These are phyloP conservation scores for Acanthamoeba polyphaga DNA, from an alignment of 208 protist genomes.

Conservation along the genomic window DNA sequence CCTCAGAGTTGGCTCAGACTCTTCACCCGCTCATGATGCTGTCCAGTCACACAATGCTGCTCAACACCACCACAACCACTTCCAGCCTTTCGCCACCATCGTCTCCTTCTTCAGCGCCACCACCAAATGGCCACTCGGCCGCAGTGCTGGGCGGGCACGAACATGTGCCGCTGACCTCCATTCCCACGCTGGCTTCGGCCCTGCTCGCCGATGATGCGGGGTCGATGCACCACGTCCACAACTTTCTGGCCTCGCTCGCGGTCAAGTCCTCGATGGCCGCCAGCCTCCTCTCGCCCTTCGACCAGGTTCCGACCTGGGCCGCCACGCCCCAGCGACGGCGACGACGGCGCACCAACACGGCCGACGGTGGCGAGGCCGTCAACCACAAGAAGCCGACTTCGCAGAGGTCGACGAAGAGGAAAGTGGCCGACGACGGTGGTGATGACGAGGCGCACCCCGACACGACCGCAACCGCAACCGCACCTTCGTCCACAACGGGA, in stretches of 20 bases:
- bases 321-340: neutral
- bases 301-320: neutral
- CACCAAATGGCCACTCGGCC: neutral
- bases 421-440: neutral
- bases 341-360: neutral
- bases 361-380: neutral
- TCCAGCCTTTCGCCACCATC: neutral
- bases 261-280: neutral
- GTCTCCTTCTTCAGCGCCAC: neutral
- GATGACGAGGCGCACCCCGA: neutral
- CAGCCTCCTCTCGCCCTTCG: neutral
- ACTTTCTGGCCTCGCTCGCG: neutral
- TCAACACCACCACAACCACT: neutral
- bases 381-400: neutral
- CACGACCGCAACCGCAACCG: neutral
- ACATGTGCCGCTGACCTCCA: neutral
- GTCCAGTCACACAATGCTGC: no score
- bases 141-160: neutral
- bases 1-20: no score
- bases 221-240: neutral
- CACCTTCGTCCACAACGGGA: neutral
- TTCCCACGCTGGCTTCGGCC: conserved; percentile 7
- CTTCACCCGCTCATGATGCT: no score
- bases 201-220: neutral
- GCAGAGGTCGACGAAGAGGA: no score